Evolutionary conservation across 805 yeast genomes (phyloP), one percentile per base, ranked within the genome.

Genomic region (Metschnikowia vanudenii): DNA sequence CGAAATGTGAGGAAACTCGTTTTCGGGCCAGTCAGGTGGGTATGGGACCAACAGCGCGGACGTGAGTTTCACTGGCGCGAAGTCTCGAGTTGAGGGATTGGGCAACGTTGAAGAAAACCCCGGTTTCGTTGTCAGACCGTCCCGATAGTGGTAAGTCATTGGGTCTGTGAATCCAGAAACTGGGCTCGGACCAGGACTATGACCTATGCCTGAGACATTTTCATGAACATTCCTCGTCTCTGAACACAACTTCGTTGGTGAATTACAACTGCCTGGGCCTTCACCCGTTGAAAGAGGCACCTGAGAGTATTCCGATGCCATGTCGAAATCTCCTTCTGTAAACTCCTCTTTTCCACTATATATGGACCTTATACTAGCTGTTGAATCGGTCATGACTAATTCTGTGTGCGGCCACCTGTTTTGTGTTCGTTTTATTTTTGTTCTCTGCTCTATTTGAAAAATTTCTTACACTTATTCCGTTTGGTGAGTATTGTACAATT

Each of bases 331-430:
- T 0, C 46, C 44, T 18, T 46, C 54, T 20, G 49, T 48, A 33
- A 42, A 30, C 46, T 63, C 64, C 32, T 58, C 55, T 37, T 59
- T 64, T 1, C 76, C 75, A 45, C 71, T 67, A 46, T 54, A 61
- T 9, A 71, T 64, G 14, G 74, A 68, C 49, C 62, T 67, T 29
- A 71, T 61, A 46, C 73, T 68, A 36, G 75, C 75, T 10, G 68
- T 70, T n/a, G 74, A 72, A 46, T 71, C 71, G 31, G 74, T 61
- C 75, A 71, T 71, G 11, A 33, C 47, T 10, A 38, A 16, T 30
- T 13, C 9, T 30, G 17, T 26, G 12, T 3, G 28, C 24, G 4
- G 4, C 8, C 24, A 22, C 32, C 20, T 34, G 7, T 30, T 33
- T 33, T 14, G 24, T 20, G 7, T 7, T 17, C 10, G 4, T 36